These are phyloP conservation scores for Schizosaccharomyces octosporus DNA, from an alignment of 805 yeast species.

Conservation along the genomic window DNA sequence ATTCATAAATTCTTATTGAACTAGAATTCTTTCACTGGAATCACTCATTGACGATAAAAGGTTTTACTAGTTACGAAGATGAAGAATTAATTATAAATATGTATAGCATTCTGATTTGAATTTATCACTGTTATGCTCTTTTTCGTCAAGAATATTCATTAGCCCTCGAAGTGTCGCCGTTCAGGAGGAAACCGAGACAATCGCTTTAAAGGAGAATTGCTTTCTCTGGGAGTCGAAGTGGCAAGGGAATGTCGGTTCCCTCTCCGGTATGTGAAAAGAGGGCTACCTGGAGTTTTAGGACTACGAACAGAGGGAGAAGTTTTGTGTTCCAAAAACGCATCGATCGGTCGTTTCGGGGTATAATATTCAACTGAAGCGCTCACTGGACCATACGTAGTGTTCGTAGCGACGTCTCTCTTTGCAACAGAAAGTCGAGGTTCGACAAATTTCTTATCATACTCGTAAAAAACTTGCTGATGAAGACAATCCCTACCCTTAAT, in stretches of 20 bases:
- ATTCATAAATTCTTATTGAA: too few species aligned
- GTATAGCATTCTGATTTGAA: too few species aligned
- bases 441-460: slow-evolving; percentile 1
- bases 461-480: neutral
- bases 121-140: too few species aligned
- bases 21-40: too few species aligned
- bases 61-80: too few species aligned
- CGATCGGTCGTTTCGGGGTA: neutral
- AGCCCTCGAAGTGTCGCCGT: neutral
- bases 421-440: slow-evolving; percentile 1
- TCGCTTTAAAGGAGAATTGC: neutral
- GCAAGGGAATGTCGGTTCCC: neutral
- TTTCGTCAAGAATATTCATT: too few species aligned
- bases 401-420: slow-evolving; percentile 1
- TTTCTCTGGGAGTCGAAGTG: neutral
- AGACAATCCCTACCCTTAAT: neutral
- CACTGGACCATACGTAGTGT: neutral
- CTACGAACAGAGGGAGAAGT: neutral
- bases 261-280: neutral
- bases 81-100: too few species aligned
- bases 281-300: neutral
- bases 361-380: neutral
- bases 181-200: neutral
- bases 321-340: neutral
- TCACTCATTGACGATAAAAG: too few species aligned